A percentile compares a stretch with the other conserved stretches of the same genome.
These are phyloP conservation scores for Straminergon stramineum DNA, from an alignment of 225 moss, liverwort and hornwort genomes.

Conservation along the genomic window DNA sequence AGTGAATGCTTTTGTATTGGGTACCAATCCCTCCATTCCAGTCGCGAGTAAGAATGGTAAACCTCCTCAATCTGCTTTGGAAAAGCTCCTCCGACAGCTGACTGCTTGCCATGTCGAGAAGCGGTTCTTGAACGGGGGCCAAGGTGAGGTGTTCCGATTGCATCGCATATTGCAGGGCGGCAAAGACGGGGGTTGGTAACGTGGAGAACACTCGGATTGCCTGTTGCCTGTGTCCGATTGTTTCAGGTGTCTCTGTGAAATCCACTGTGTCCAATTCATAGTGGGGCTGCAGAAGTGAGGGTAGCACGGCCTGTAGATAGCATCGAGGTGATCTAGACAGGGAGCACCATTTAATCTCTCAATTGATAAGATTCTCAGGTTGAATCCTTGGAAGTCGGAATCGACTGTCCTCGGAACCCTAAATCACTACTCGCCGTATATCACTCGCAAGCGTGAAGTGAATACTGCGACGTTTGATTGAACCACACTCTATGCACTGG, in stretches of 20 bases:
- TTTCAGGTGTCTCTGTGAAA: not conserved
- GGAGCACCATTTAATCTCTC: constrained; percentile 16
- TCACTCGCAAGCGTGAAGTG: constrained; percentile 14
- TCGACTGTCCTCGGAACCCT: constrained; percentile 1
- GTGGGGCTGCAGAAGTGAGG: not conserved
- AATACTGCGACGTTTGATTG: constrained; percentile 15
- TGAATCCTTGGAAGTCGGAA: constrained; percentile 28
- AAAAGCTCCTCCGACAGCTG: constrained; percentile 79
- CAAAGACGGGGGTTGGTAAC: constrained; percentile 92
- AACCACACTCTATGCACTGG: constrained; percentile 9
- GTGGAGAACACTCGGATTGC: constrained; percentile 46
- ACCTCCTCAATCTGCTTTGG: constrained; percentile 69
- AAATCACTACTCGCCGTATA: constrained; percentile 8
- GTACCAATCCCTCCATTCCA: constrained; percentile 62
- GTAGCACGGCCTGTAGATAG: constrained; percentile 29
- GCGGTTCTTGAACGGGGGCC: constrained; percentile 70
- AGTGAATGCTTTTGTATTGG: constrained; percentile 83
- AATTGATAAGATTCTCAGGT: constrained; percentile 26
- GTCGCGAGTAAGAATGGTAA: constrained; percentile 51
- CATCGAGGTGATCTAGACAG: constrained; percentile 27
- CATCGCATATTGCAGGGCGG: constrained; percentile 84
- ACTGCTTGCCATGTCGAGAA: constrained; percentile 83
- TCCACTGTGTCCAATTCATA: not conserved
- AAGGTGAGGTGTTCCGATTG: constrained; percentile 88
- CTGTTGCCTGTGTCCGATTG: constrained; percentile 40